Evolutionary conservation across 345 rosid species (phyloP), one percentile per base, ranked within the genome.

Genomic region (Linum usitatissimum): DNA sequence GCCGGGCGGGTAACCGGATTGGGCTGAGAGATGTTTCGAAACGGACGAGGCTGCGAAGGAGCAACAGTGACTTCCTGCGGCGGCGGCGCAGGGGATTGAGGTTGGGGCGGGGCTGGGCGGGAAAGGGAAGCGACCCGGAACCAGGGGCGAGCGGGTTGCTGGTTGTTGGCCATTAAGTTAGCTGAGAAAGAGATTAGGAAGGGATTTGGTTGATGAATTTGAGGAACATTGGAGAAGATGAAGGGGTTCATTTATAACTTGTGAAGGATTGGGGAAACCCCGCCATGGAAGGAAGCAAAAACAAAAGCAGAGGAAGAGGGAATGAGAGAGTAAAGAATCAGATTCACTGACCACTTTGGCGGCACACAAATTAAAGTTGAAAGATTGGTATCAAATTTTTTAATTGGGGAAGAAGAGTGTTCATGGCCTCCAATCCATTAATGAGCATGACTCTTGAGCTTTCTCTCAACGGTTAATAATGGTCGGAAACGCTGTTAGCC

Each of bases 61-160:
- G 76, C 42, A 23, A 23, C 28, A 6, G 59, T 45, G 51, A 45
- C 59, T 19, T 55, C 59, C 0, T 23, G 28, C 1, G 81, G 64
- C 21, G 63, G 72, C 3, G 80, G 77, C 6, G 73, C 23, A 4
- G 79, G 72, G 17, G 73, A 6, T 31, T 80, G 73, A 15, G 70
- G 36, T 42, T 69, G 55, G 2, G 76, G 62, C 12, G 64, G 40
- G 2, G 39, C 63, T 3, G 80, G 77, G 28, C 85, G 81, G 28
- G 70, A 65, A 17, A 82, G 40, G 49, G 87, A 78, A 23, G 78
- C 55, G 60, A 79, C 72, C 62, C 89, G 89, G 38, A 74, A 74
- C 89, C 89, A 83, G 13, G 78, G 81, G 49, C 87, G 84, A 61
- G 21, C 20, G 10, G 72, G 70, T 14, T 53, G 84, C 69, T 70